Percentiles rank a stretch among this genome's conserved stretches.
These are phyloP conservation scores for Stagonosporopsis tanaceti DNA, from an alignment of 2,329 filamentous ascomycete species.

Conservation along the genomic window DNA sequence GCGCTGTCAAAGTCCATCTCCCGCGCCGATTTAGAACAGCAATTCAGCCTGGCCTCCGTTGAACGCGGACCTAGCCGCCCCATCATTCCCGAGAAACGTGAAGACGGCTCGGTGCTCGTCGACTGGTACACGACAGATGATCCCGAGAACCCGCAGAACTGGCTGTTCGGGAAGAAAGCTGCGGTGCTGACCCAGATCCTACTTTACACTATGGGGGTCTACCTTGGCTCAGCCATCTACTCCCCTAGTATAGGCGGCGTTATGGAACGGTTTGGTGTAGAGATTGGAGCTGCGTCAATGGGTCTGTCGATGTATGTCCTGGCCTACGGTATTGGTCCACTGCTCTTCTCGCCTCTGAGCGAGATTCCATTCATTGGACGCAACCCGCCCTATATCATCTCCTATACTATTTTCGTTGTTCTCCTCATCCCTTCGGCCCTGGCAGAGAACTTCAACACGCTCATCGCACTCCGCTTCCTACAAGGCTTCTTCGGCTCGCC, in stretches of 20 bases:
- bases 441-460: constrained; percentile 67
- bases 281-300: constrained; percentile 61
- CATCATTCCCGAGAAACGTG: constrained; percentile 44
- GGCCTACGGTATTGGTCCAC: constrained; percentile 67
- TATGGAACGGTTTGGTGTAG: constrained; percentile 62
- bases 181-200: constrained; percentile 53
- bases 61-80: constrained; percentile 47
- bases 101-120: constrained; percentile 51
- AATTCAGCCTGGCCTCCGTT: constrained; percentile 47
- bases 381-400: constrained; percentile 72
- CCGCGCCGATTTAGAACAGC: constrained; percentile 52
- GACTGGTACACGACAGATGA: constrained; percentile 56
- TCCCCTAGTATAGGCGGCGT: constrained; percentile 55
- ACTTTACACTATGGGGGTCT: constrained; percentile 69
- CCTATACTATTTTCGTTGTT: constrained; percentile 73
- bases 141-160: constrained; percentile 52
- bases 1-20: constrained; percentile 49
- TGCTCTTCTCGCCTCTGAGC: constrained; percentile 71
- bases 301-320: constrained; percentile 70
- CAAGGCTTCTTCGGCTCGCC: constrained; percentile 52
- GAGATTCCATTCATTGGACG: constrained; percentile 73
- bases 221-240: constrained; percentile 63
- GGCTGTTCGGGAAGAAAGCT: constrained; percentile 45
- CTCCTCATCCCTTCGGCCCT: constrained; percentile 71
- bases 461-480: constrained; percentile 63